These are phyloP conservation scores for Rhodotorula taiwanensis DNA, from an alignment of 768 basidiomycete species.

Conservation along the genomic window DNA sequence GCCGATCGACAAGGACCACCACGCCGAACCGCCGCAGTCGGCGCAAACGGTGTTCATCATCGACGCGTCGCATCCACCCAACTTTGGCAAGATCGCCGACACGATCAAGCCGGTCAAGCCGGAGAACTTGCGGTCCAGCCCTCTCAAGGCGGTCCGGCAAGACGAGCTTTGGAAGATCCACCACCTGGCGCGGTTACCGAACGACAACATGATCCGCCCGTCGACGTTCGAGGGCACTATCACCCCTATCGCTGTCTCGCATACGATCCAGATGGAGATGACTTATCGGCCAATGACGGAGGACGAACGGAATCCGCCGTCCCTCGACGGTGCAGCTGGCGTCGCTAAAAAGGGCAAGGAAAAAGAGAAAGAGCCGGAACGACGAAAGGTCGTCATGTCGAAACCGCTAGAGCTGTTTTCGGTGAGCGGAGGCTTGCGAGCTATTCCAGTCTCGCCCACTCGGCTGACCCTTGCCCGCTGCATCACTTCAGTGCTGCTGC, in stretches of 20 bases:
- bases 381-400: slow-evolving; percentile 26
- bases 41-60: slow-evolving; percentile 29
- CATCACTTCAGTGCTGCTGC: slow-evolving; percentile 38
- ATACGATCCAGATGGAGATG: slow-evolving; percentile 29
- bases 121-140: slow-evolving; percentile 14
- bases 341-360: slow-evolving; percentile 8
- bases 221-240: slow-evolving; percentile 28
- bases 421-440: background rate
- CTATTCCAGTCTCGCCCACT: background rate
- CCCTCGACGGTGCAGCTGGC: too few relatives aligned
- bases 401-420: slow-evolving; percentile 27
- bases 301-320: background rate
- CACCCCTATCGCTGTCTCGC: slow-evolving; percentile 23
- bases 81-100: slow-evolving; percentile 24
- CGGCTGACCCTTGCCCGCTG: too few relatives aligned
- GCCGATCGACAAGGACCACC: slow-evolving; percentile 11
- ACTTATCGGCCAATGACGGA: slow-evolving; percentile 27
- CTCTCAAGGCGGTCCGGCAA: slow-evolving; percentile 14
- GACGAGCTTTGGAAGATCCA: slow-evolving; percentile 27
- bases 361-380: slow-evolving; percentile 28
- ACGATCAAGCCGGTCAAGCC: slow-evolving; percentile 1
- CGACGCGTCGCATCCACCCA: slow-evolving; percentile 29
- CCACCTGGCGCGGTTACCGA: slow-evolving; percentile 36
- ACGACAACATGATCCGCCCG: slow-evolving; percentile 35
- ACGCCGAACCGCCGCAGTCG: slow-evolving; percentile 5